These are phyloP conservation scores for Lipomyces yamadae DNA, from an alignment of 805 yeast genomes.

Conservation along the genomic window DNA sequence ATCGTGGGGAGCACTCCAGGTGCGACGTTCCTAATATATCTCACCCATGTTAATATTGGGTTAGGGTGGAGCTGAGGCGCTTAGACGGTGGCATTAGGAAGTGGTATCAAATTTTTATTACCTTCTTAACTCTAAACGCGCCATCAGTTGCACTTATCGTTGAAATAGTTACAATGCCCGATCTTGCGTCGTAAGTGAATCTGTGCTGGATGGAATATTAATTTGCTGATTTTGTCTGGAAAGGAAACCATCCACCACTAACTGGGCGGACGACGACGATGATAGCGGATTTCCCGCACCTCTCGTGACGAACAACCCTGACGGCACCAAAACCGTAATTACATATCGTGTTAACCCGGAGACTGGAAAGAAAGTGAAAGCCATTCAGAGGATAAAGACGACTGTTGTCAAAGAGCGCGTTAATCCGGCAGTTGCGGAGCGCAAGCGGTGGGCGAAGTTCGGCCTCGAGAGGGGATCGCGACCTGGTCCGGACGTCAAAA, in stretches of 20 bases:
- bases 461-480: slow-evolving; percentile 77
- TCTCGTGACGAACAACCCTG: slow-evolving; percentile 74
- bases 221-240: neutral
- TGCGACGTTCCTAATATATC: too few species aligned
- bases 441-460: slow-evolving; percentile 86
- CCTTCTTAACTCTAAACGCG: neutral
- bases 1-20: too few species aligned
- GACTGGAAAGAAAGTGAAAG: slow-evolving; percentile 81
- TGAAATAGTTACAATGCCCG: slow-evolving; percentile 25
- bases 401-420: slow-evolving; percentile 79
- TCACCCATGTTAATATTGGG: neutral
- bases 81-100: neutral
- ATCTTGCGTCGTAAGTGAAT: slow-evolving; percentile 31
- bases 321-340: slow-evolving; percentile 88
- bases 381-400: slow-evolving; percentile 83
- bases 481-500: slow-evolving; percentile 85
- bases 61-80: neutral
- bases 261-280: slow-evolving; percentile 69
- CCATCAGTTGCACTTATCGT: neutral
- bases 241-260: slow-evolving; percentile 30
- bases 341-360: slow-evolving; percentile 69
- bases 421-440: slow-evolving; percentile 81
- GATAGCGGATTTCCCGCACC: slow-evolving; percentile 60
- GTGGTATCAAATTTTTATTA: neutral
- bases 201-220: neutral